Evolutionary conservation across 1,284 basidiomycete species (phyloP).

Genomic region (Malassezia pachydermatis): DNA sequence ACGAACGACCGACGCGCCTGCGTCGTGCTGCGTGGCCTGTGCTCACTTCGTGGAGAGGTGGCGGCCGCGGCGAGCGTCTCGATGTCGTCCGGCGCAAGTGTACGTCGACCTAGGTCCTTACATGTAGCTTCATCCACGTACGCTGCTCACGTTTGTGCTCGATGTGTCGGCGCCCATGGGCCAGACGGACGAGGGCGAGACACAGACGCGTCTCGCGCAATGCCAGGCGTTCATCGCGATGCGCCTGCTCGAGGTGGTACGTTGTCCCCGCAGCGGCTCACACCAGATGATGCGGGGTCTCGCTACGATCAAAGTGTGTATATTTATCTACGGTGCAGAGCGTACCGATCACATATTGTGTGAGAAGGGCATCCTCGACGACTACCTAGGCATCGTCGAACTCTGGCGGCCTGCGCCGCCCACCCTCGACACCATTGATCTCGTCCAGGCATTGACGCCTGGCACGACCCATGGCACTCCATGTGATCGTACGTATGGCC

Average conservation of each 20-base stretch:
- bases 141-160: constrained; percentile 14
- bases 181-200: neutral
- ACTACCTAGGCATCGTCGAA: too few relatives aligned
- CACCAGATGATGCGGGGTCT: constrained; percentile 14
- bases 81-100: neutral
- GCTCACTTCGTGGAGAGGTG: too few relatives aligned
- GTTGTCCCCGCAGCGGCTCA: neutral
- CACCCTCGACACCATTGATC: constrained; percentile 10
- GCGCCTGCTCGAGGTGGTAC: constrained; percentile 15
- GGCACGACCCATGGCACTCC: neutral
- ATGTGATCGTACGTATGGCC: constrained; percentile 5
- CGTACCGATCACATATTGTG: too few relatives aligned
- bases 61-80: neutral
- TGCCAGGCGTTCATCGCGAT: constrained; percentile 5
- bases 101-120: neutral
- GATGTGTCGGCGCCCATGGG: constrained; percentile 15
- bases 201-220: constrained; percentile 7
- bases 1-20: too few relatives aligned
- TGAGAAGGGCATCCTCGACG: too few relatives aligned
- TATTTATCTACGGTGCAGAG: constrained; percentile 8
- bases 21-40: too few relatives aligned
- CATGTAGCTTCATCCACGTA: constrained; percentile 10
- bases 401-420: constrained; percentile 12
- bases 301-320: constrained; percentile 11
- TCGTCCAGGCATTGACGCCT: constrained; percentile 1